Base-by-base conservation (phyloP, 768 basidiomycete species). In the Fibroporia radiculosa region DNA sequence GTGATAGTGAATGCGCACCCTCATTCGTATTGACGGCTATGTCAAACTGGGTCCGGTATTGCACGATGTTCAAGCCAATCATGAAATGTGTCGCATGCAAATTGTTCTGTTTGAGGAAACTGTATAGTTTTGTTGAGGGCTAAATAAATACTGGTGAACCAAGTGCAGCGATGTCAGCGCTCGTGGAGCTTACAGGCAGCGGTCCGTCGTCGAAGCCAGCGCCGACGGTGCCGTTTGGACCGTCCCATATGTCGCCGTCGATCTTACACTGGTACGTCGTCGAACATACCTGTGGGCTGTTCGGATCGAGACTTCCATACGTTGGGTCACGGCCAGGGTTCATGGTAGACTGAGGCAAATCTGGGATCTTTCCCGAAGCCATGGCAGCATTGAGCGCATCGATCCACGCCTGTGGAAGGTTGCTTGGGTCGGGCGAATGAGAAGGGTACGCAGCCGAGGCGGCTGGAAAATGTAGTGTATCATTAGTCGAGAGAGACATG, bases 131-230 rank as follows among this genome's bases (percentile, higher is more conserved):
- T 11, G 57, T 49, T 4, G 66, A 67, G 2, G 64, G 47, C 62
- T 67, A 40, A 19, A 19, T n/a, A 34, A 25, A 45, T 29, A 37
- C 26, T 23, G 44, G 24, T 49, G 16, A 36, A 8, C n/a, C 29
- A 8, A 12, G 23, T 29, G 34, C 8, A 38, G 29, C 27, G 6
- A 6, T 42, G 39, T 24, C 8, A 10, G 10, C n/a, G n/a, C 38
- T 14, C 45, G 31, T 19, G 34, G 25, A 12, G 42, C 66, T 24
- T 50, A 74, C 73, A 1, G 69, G 65, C 13, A 72, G 66, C 0
- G 90, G 90, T 0, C 91, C 91, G 56, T 92, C 90, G 56, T 93
- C 90, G 57, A 91, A 91, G 38, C 77, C 71, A 44, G 78, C 66
- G 1, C 68, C 85, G 41, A 88, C 65, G 42, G 72, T 64, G 6